Evolutionary conservation across 768 basidiomycete species (phyloP).

Genomic region (Hericium alpestre): DNA sequence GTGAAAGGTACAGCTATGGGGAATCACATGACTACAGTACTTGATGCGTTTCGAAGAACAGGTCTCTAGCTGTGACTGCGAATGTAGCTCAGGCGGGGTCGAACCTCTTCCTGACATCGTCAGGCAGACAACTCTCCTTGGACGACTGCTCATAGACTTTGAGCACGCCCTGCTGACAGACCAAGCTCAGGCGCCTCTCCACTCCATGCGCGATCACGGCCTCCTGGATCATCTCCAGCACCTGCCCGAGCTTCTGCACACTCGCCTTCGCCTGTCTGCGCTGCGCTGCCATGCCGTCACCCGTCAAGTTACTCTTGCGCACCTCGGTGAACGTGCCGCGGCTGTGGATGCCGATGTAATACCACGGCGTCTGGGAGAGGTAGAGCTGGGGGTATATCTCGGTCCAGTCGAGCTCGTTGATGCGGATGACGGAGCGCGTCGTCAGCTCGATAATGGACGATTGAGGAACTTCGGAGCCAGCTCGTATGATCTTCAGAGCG

Average conservation of each 20-base stretch:
- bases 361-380: neutral
- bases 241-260: slow-evolving; percentile 5
- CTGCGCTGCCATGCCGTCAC: neutral
- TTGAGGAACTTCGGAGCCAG: slow-evolving; percentile 7
- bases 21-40: too few relatives aligned
- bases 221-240: neutral
- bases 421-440: slow-evolving; percentile 17
- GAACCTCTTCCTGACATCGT: neutral
- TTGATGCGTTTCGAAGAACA: too few relatives aligned
- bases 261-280: slow-evolving; percentile 17
- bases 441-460: slow-evolving; percentile 21
- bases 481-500: slow-evolving; percentile 22
- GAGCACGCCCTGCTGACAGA: neutral
- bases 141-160: neutral
- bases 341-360: neutral
- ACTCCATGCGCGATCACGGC: neutral
- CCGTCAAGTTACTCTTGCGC: neutral
- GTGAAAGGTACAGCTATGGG: too few relatives aligned
- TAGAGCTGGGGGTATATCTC: slow-evolving; percentile 56
- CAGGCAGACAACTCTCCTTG: neutral
- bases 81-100: neutral
- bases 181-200: neutral
- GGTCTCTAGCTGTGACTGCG: too few relatives aligned
- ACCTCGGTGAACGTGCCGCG: neutral
- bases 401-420: slow-evolving; percentile 37